phyloP scores from a whole-genome alignment of 1,139 yeast genomes.

The Kazachstania sp. region DNA sequence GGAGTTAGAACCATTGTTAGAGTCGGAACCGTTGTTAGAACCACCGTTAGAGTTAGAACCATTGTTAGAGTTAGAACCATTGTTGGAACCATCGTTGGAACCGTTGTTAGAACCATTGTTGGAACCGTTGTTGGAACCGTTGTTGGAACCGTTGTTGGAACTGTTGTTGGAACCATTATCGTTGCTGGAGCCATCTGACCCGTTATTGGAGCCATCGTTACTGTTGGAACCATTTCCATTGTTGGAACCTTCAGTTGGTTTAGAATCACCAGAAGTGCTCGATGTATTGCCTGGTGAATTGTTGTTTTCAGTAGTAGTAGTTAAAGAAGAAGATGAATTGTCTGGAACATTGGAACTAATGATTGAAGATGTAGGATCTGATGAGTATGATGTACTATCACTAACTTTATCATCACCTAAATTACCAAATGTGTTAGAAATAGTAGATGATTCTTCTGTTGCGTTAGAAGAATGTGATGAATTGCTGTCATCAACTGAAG shows the following conservation, averaged over 20 bases:
- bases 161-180: too few species aligned
- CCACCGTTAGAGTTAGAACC: too few species aligned
- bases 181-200: too few species aligned
- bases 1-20: too few species aligned
- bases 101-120: too few species aligned
- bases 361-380: background rate
- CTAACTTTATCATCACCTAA: background rate
- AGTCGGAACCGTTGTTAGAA: too few species aligned
- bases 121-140: too few species aligned
- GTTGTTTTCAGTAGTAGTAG: background rate
- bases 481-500: too few species aligned
- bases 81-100: too few species aligned
- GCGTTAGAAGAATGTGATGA: background rate
- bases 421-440: background rate
- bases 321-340: background rate
- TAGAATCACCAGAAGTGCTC: background rate
- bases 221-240: background rate
- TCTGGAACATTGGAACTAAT: background rate
- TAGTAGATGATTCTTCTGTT: background rate
- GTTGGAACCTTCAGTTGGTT: background rate
- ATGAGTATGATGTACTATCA: background rate
- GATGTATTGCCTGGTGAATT: background rate
- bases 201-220: too few species aligned
- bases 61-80: too few species aligned
- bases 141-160: too few species aligned